phyloP scores from a whole-genome alignment of 306 rosid species.

The Castanea mollissima region DNA sequence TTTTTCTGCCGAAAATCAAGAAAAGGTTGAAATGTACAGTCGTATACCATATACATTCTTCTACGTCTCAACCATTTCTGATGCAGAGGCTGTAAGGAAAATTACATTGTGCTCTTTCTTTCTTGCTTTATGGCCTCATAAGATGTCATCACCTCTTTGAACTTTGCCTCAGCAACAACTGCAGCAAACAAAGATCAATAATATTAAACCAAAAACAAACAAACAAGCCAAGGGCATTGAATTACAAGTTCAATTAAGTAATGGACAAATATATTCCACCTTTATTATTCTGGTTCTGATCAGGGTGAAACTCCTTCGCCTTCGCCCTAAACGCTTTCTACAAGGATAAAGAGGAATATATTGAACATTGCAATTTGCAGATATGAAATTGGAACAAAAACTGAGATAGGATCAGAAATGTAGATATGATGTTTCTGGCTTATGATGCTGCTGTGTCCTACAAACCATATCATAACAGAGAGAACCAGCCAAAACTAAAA shows the following conservation, averaged over 20 bases:
- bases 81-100: constrained; percentile 1
- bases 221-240: constrained; percentile 2
- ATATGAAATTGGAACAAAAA: not conserved
- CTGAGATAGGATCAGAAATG: not conserved
- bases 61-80: not conserved
- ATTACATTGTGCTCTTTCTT: constrained; percentile 43
- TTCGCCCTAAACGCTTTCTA: constrained; percentile 89
- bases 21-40: constrained; percentile 8
- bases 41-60: constrained; percentile 26
- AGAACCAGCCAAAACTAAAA: too few species aligned
- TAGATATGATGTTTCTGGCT: not conserved
- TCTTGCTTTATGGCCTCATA: constrained; percentile 92
- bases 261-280: constrained; percentile 42
- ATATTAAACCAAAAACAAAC: not conserved
- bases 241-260: not conserved
- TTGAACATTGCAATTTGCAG: not conserved
- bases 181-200: constrained; percentile 32
- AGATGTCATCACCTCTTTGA: constrained; percentile 88
- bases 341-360: constrained; percentile 12
- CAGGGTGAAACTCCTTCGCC: constrained; percentile 95
- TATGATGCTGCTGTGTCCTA: not conserved
- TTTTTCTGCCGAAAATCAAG: constrained; percentile 18
- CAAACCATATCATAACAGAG: too few species aligned
- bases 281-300: constrained; percentile 87
- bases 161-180: constrained; percentile 92